Evolutionary conservation across 2,329 filamentous ascomycete species (phyloP).

Genomic region (Neopestalotiopsis sp.): DNA sequence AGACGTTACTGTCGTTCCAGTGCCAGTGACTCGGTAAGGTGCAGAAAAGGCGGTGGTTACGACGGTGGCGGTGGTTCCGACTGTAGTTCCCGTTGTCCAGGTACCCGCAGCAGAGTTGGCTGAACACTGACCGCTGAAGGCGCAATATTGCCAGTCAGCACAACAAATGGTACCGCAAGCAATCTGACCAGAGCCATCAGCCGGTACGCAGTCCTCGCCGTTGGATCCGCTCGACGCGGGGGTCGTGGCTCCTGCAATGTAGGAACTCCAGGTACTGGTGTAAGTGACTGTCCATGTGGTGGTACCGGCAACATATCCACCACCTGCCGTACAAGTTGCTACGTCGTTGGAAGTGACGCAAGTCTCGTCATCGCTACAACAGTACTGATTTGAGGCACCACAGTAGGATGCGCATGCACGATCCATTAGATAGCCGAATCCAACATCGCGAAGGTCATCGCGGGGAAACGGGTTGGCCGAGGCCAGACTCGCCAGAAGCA

Average conservation of each 20-base stretch:
- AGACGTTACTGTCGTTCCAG: slow-evolving; percentile 50
- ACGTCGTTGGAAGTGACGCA: slow-evolving; percentile 58
- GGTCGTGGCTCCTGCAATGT: slow-evolving; percentile 49
- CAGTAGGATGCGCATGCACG: slow-evolving; percentile 58
- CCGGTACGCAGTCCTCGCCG: slow-evolving; percentile 54
- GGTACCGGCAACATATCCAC: slow-evolving; percentile 46
- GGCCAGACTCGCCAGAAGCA: slow-evolving; percentile 44
- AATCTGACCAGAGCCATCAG: slow-evolving; percentile 54
- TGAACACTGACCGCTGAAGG: slow-evolving; percentile 60
- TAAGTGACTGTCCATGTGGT: slow-evolving; percentile 67
- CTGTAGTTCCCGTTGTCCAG: slow-evolving; percentile 39
- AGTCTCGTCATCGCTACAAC: slow-evolving; percentile 53
- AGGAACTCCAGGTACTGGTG: slow-evolving; percentile 63
- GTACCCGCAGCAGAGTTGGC: slow-evolving; percentile 53
- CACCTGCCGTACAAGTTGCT: slow-evolving; percentile 52
- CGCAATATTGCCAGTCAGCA: slow-evolving; percentile 71
- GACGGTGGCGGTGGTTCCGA: slow-evolving; percentile 46
- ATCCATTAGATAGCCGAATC: slow-evolving; percentile 55
- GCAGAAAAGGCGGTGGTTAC: slow-evolving; percentile 58
- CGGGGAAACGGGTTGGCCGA: slow-evolving; percentile 55
- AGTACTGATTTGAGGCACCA: slow-evolving; percentile 59
- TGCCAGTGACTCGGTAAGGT: slow-evolving; percentile 58
- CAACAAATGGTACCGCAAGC: slow-evolving; percentile 75
- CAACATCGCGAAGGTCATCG: slow-evolving; percentile 52
- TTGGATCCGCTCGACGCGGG: slow-evolving; percentile 39